Base-by-base conservation (phyloP, 805 yeast genomes). In the Ogataea corticis region DNA sequence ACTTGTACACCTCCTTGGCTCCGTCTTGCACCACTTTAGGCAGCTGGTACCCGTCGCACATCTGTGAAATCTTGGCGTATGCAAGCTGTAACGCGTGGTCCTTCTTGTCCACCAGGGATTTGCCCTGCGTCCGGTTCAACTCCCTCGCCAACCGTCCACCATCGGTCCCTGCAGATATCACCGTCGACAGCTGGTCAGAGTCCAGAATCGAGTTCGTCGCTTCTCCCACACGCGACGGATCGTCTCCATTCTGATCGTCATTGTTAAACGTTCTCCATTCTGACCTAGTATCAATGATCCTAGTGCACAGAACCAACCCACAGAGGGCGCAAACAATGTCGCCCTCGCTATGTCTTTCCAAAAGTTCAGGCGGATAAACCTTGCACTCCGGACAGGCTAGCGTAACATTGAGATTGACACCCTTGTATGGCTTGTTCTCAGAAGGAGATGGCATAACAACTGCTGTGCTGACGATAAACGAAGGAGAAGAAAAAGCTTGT, bases 191-290 rank as follows among this genome's bases (percentile, higher is more conserved):
- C 66, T 91, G 95, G 57, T 87, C 92, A 16, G 95, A 86, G 61
- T 91, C 97, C 55, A 94, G 75, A 44, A 91, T 71, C 9, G 97
- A 97, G 63, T 91, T 91, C 14, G 90, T 83, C 4, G 97, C 97
- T 63, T 91, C 97, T 67, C 99, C 99, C 52, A 92, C 99, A 87
- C 99, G 98, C 54, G 94, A 84, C 4, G 99, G 99, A 65, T 92
- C 99, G 66, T 90, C 97, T 58, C 96, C 96, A 57, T 92, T 94
- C 66, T 92, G 98, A 66, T 92, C 99, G 65, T 92, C 99, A 63
- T 94, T 94, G 48, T 95, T 85, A 66, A 92, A 92, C 2, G 99
- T 94, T 73, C 99, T 87, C 99, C 99, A 92, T 73, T 92, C 99
- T 1, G 97, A 88, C 55, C 98, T 76, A 4, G 96, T 91, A 61